Percentiles rank a stretch among this genome's conserved stretches.
These are phyloP conservation scores for Eucalyptus fibrosa DNA, from an alignment of 345 rosid species.

Conservation along the genomic window DNA sequence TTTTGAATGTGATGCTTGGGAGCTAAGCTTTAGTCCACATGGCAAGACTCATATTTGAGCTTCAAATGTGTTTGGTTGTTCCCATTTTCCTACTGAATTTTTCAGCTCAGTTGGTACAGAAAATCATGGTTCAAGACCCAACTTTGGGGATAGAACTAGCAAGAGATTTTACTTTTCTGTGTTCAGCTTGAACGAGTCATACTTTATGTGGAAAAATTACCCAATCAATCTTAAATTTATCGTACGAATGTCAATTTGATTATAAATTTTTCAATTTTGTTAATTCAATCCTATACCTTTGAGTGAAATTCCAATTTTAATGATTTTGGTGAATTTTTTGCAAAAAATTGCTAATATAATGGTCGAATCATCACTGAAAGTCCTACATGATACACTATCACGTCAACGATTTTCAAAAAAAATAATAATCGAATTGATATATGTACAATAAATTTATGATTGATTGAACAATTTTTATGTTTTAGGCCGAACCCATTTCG, in stretches of 20 bases:
- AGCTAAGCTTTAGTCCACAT: not conserved
- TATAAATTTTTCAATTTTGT: not conserved
- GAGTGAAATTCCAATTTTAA: not conserved
- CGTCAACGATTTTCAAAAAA: accelerated
- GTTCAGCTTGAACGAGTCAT: not conserved
- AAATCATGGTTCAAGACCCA: not conserved
- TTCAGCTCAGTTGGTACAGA: not conserved
- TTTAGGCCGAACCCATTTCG: not conserved
- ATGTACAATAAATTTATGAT: not conserved
- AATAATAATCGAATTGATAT: not conserved
- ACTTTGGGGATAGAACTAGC: not conserved
- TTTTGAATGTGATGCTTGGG: not conserved
- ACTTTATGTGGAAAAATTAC: not conserved
- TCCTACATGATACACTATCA: not conserved
- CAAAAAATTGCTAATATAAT: not conserved
- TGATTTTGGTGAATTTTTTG: not conserved
- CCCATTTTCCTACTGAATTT: not conserved
- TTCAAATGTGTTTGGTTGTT: not conserved
- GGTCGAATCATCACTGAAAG: accelerated
- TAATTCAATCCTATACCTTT: not conserved
- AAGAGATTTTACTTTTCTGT: not conserved
- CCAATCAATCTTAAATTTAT: not conserved
- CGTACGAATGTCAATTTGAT: accelerated
- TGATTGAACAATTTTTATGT: not conserved
- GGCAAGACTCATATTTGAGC: not conserved